These are phyloP conservation scores for Cantharellus anzutake DNA, from an alignment of 768 basidiomycete genomes.

Conservation along the genomic window DNA sequence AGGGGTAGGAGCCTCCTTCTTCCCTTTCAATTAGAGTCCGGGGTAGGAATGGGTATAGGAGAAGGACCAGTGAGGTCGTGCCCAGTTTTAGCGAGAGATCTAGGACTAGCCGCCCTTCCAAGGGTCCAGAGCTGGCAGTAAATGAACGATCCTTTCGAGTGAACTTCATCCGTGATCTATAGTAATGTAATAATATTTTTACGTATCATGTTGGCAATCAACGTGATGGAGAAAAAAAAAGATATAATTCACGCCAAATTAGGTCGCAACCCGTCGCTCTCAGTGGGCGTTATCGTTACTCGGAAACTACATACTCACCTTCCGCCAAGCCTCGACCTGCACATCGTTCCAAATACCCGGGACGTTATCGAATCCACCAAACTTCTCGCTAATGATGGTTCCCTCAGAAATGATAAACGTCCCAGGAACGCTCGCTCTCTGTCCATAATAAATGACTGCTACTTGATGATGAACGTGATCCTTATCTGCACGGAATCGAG, in stretches of 20 bases:
- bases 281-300: not conserved
- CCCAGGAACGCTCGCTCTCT: constrained; percentile 21
- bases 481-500: constrained; percentile 23
- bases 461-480: constrained; percentile 9
- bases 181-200: not conserved
- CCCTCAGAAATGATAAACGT: constrained; percentile 38
- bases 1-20: too few relatives aligned
- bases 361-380: constrained; percentile 6
- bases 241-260: not conserved
- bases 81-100: too few relatives aligned
- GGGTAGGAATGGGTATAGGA: not conserved
- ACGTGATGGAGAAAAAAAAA: not conserved
- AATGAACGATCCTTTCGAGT: too few relatives aligned
- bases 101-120: too few relatives aligned
- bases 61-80: not conserved
- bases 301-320: not conserved
- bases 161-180: too few relatives aligned
- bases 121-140: too few relatives aligned
- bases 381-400: constrained; percentile 27
- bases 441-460: constrained; percentile 2
- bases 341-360: constrained; percentile 18
- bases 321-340: constrained; percentile 19
- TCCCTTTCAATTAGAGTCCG: too few relatives aligned
- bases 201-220: not conserved
- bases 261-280: not conserved